Percentiles rank a stretch among this genome's conserved stretches.
Evolutionary conservation across 345 rosid species (phyloP).

Genomic region (Eucalyptus pauciflora): DNA sequence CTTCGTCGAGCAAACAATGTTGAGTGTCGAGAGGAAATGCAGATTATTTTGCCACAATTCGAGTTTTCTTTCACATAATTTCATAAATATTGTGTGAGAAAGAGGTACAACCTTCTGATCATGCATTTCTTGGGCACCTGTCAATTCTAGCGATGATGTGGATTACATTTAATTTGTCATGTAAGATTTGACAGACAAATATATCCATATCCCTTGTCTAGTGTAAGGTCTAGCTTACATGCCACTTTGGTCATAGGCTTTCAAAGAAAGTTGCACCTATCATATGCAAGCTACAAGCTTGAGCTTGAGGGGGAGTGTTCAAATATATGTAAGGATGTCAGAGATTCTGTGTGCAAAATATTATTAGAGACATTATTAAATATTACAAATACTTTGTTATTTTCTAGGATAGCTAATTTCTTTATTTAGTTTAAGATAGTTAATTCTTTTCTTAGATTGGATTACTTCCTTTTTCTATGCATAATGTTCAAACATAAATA

Average conservation of each 20-base stretch:
- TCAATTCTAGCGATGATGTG: neutral
- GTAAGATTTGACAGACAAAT: neutral
- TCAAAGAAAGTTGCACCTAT: neutral
- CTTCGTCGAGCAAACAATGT: neutral
- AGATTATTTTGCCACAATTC: neutral
- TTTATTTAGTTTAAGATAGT: neutral
- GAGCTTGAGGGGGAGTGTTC: neutral
- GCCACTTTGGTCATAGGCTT: neutral
- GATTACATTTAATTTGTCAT: neutral
- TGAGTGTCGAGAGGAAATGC: neutral
- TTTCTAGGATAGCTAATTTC: neutral
- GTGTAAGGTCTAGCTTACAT: neutral
- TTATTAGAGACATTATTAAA: neutral
- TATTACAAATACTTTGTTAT: neutral
- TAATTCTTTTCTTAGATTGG: neutral
- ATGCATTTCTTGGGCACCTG: neutral
- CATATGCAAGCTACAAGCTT: neutral
- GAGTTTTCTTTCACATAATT: neutral
- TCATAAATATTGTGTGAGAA: neutral
- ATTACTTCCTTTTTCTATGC: neutral
- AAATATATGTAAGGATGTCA: neutral
- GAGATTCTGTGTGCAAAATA: neutral
- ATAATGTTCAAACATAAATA: neutral
- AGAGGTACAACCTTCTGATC: neutral
- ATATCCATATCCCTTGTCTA: neutral